These are phyloP conservation scores for Fomitopsis schrenkii DNA, from an alignment of 1,284 basidiomycete species.

Conservation along the genomic window DNA sequence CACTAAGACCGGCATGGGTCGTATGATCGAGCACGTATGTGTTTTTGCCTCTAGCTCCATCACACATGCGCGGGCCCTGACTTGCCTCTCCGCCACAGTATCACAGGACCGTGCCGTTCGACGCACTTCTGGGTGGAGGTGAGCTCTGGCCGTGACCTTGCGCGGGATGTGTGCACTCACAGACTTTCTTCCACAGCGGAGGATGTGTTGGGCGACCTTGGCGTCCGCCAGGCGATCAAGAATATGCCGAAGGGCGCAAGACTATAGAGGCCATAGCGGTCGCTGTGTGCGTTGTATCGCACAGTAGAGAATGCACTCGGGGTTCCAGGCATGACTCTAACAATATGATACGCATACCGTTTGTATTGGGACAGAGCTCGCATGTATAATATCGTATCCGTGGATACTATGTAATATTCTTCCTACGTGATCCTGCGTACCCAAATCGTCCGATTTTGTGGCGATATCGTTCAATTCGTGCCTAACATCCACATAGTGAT, in stretches of 20 bases:
- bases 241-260: conserved; percentile 58
- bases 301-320: not conserved
- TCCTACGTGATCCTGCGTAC: too few relatives aligned
- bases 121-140: conserved; percentile 65
- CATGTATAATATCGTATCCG: not conserved
- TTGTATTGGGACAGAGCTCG: too few relatives aligned
- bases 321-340: not conserved
- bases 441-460: too few relatives aligned
- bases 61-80: not conserved
- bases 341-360: not conserved
- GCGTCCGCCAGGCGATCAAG: conserved; percentile 65
- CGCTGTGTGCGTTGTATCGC: too few relatives aligned
- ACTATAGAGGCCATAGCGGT: conserved; percentile 29
- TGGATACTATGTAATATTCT: too few relatives aligned
- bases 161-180: not conserved
- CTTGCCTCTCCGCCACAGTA: conserved; percentile 35
- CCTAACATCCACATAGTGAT: too few relatives aligned
- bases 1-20: conserved; percentile 54
- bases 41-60: not conserved
- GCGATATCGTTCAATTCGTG: too few relatives aligned
- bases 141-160: conserved; percentile 18
- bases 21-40: conserved; percentile 54
- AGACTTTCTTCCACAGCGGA: conserved; percentile 37
- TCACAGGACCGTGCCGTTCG: conserved; percentile 63
- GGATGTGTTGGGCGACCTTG: conserved; percentile 67